Conservation (phyloP, 257 asterid genomes). For the Lycium barbarum region DNA sequence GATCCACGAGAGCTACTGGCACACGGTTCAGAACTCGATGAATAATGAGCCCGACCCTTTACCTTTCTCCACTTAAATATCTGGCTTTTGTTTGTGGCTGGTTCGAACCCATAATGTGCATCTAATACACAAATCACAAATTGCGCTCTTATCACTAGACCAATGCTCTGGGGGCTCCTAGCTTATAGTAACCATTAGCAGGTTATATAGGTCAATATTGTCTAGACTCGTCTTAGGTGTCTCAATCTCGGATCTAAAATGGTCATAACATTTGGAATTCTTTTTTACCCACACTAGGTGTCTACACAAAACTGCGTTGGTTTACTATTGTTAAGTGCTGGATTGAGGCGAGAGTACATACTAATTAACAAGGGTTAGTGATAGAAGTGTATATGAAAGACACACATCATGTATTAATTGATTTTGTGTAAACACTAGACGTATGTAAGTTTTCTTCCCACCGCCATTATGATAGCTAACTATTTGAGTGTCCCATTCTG, state of each 20-base stretch:
- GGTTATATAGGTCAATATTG: neutral
- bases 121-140: neutral
- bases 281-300: neutral
- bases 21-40: neutral
- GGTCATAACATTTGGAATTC: neutral
- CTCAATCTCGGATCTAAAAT: neutral
- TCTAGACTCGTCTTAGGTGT: neutral
- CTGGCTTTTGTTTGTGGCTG: neutral
- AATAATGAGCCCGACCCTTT: neutral
- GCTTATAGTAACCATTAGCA: too few species aligned
- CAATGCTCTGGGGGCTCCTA: too few species aligned
- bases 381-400: neutral
- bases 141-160: too few species aligned
- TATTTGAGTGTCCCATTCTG: neutral
- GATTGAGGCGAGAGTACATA: neutral
- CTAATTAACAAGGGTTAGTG: neutral
- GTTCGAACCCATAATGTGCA: accelerated
- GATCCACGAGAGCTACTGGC: neutral
- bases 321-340: neutral
- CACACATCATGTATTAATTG: neutral
- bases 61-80: neutral
- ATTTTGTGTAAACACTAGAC: too few species aligned
- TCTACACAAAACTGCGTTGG: neutral
- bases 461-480: neutral
- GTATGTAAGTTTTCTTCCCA: neutral